Evolutionary conservation across 495 filamentous ascomycete genomes (phyloP).

Genomic region (Talaromyces nanjingensis): DNA sequence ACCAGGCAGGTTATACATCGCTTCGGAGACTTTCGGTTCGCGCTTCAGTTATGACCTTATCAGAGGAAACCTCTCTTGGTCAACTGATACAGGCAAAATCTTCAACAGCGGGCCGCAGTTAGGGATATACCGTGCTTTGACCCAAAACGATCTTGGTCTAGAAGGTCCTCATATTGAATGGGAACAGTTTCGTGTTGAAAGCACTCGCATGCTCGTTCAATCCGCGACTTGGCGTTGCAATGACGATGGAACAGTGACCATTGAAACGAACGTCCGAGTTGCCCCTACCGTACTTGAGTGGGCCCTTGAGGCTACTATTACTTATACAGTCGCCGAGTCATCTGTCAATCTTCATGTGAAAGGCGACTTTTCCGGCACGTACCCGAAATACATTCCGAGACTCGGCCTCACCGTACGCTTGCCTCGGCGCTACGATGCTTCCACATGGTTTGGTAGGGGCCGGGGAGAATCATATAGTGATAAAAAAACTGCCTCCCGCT

Average conservation of each 20-base stretch:
- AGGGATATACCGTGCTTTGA: slow-evolving; percentile 25
- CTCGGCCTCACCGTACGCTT: neutral
- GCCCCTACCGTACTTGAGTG: slow-evolving; percentile 49
- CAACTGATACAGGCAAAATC: slow-evolving; percentile 6
- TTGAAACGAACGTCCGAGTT: slow-evolving; percentile 26
- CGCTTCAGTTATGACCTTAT: slow-evolving; percentile 17
- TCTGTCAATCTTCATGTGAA: slow-evolving; percentile 31
- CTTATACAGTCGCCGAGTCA: slow-evolving; percentile 38
- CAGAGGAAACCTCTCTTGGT: slow-evolving; percentile 16
- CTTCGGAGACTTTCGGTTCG: slow-evolving; percentile 11
- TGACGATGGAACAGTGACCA: neutral
- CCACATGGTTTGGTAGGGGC: neutral
- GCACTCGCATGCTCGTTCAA: slow-evolving; percentile 32
- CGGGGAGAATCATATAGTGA: neutral
- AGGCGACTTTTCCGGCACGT: slow-evolving; percentile 32
- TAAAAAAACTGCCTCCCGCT: neutral
- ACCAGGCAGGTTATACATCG: slow-evolving; percentile 11
- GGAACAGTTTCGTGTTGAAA: slow-evolving; percentile 25
- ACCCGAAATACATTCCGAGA: slow-evolving; percentile 40
- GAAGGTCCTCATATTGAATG: slow-evolving; percentile 22
- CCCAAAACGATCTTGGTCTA: slow-evolving; percentile 52
- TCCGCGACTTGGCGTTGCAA: slow-evolving; percentile 29
- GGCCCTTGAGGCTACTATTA: slow-evolving; percentile 39
- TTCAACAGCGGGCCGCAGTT: slow-evolving; percentile 18
- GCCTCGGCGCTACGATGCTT: neutral